Percentiles rank a stretch among this genome's conserved stretches.
phyloP scores from a whole-genome alignment of 805 yeast genomes.

The Nakazawaea pomicola region DNA sequence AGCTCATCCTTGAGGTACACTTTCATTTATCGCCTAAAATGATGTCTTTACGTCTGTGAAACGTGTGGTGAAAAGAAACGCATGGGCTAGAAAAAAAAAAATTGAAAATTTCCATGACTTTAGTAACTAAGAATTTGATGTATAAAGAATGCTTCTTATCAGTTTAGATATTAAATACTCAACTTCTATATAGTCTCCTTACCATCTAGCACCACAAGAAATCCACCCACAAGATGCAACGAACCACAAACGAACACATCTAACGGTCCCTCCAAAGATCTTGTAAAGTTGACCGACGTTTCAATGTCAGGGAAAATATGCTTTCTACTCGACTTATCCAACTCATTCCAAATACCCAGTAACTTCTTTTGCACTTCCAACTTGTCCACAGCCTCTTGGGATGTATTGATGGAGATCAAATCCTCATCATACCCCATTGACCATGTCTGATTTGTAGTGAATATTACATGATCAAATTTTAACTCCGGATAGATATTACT shows the following conservation, averaged over 20 bases:
- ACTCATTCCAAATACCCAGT: slow-evolving; percentile 60
- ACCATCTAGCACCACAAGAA: slow-evolving; percentile 75
- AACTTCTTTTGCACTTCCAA: slow-evolving; percentile 74
- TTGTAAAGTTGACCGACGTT: slow-evolving; percentile 54
- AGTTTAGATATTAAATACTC: too few relatives aligned
- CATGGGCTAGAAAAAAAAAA: too few relatives aligned
- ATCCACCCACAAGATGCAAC: slow-evolving; percentile 90
- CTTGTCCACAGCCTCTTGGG: slow-evolving; percentile 73
- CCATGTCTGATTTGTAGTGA: slow-evolving; percentile 93
- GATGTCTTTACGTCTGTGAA: neutral
- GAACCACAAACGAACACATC: slow-evolving; percentile 94
- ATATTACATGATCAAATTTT: slow-evolving; percentile 70
- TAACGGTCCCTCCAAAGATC: slow-evolving; percentile 39
- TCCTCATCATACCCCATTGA: slow-evolving; percentile 81
- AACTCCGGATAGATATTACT: slow-evolving; percentile 34
- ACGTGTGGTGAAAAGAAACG: too few relatives aligned
- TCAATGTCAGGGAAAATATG: slow-evolving; percentile 72
- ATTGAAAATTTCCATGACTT: too few relatives aligned
- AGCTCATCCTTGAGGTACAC: neutral
- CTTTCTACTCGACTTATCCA: slow-evolving; percentile 37
- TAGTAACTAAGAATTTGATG: too few relatives aligned
- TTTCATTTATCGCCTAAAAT: neutral
- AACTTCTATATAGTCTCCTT: slow-evolving; percentile 14
- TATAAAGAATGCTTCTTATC: neutral
- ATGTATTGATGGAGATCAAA: slow-evolving; percentile 78